Percentiles rank a stretch among this genome's conserved stretches.
Evolutionary conservation across 2,329 filamentous ascomycete genomes (phyloP).

Genomic region (Alternaria sp.): DNA sequence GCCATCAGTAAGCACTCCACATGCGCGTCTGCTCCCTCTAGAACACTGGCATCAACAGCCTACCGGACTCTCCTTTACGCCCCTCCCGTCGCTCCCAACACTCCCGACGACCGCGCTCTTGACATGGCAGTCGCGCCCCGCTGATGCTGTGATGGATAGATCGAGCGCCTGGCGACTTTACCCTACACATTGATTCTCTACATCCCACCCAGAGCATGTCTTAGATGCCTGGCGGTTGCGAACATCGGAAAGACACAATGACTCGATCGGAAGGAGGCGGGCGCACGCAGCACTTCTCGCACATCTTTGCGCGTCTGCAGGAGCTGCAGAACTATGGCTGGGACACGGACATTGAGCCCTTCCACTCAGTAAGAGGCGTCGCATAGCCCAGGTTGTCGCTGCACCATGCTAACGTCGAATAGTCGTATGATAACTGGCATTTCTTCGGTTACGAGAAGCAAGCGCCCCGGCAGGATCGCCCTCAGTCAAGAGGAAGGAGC

Average conservation of each 20-base stretch:
- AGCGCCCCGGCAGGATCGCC: slow-evolving; percentile 20
- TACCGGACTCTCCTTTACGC: not conserved
- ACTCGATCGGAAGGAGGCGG: slow-evolving; percentile 9
- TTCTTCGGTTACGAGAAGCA: slow-evolving; percentile 51
- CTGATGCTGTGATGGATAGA: not conserved
- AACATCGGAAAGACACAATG: slow-evolving; percentile 25
- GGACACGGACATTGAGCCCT: slow-evolving; percentile 52
- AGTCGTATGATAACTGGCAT: slow-evolving; percentile 87
- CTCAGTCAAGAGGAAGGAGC: slow-evolving; percentile 35
- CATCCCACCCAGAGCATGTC: slow-evolving; percentile 14
- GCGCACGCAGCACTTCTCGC: slow-evolving; percentile 35
- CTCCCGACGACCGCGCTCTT: not conserved
- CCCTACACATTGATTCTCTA: not conserved
- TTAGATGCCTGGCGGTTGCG: not conserved
- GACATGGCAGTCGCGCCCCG: slow-evolving; percentile 6
- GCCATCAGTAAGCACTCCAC: slow-evolving; percentile 21
- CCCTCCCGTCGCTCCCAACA: not conserved
- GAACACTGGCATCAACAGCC: not conserved
- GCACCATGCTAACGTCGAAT: slow-evolving; percentile 28
- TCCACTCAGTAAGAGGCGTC: slow-evolving; percentile 52
- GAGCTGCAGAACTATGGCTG: slow-evolving; percentile 50
- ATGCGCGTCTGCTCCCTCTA: slow-evolving; percentile 1
- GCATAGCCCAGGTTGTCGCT: not conserved
- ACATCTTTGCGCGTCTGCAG: slow-evolving; percentile 44
- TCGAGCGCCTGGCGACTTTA: not conserved